Evolutionary conservation across 331 rosid species (phyloP), one percentile per base, ranked within the genome.

Genomic region (Quercus lobata): DNA sequence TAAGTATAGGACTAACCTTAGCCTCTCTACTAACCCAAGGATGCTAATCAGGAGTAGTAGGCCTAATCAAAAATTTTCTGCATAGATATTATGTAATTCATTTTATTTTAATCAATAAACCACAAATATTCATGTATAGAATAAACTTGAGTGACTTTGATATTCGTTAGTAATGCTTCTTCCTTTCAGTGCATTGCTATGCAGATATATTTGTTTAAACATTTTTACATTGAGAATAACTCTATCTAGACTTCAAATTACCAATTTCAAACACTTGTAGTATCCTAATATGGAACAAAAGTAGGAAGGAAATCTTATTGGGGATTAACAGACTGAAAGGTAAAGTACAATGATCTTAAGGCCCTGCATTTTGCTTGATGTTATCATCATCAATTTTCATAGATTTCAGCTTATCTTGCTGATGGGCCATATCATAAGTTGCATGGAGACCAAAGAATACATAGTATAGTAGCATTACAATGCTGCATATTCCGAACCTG

Each of bases 391-490:
- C 7, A 29, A 27, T 7, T 52, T 78, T 44, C 76, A 54, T 80
- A 57, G 83, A 70, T 30, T 69, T 57, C 57, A 73, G 41, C 80
- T 68, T 85, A 22, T 81, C 74, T 81, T 84, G 78, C 75, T 73
- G 89, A 76, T 83, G 90, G 74, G 97, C 97, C 89, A 78, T 76
- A 66, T 93, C 97, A 77, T 88, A 93, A 71, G 97, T 89, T 66
- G 97, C 91, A 84, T 93, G 97, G 3, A 93, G 89, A 1, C 97
- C 97, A 65, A 93, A 83, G 70, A 91, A 84, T 58, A 91, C 75
- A 61, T 93, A 91, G 71, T 93, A 91, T 21, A 86, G 60, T 30
- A 93, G 76, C 94, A 93, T 91, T 18, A 87, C 77, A 15, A 52
- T 25, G 0, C 92, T 89, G 80, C 97, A 89, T 72, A 87, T 73